Evolutionary conservation across 805 yeast genomes (phyloP).

Genomic region (Spathaspora passalidarum): DNA sequence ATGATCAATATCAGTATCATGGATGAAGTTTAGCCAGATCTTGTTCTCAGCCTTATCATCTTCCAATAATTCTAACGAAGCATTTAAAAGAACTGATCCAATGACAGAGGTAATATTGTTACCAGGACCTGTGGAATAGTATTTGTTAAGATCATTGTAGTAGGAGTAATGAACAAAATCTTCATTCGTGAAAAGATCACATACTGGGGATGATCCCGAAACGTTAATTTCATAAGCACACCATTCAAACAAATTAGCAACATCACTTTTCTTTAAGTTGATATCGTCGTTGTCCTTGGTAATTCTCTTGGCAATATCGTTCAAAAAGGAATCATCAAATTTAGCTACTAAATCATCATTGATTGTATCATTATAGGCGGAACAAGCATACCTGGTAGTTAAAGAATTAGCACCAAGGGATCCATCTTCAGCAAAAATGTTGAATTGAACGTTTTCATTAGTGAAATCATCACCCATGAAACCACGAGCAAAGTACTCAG

Average conservation of each 20-base stretch:
- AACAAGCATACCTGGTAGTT: constrained; percentile 45
- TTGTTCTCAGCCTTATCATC: constrained; percentile 37
- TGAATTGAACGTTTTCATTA: constrained; percentile 14
- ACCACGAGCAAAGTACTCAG: constrained; percentile 51
- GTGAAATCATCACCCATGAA: constrained; percentile 45
- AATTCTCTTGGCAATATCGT: constrained; percentile 53
- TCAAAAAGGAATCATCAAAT: constrained; percentile 40
- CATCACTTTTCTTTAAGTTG: constrained; percentile 48
- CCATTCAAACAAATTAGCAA: constrained; percentile 47
- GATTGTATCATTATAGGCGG: constrained; percentile 28
- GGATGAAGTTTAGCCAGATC: constrained; percentile 64
- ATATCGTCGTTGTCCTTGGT: constrained; percentile 50
- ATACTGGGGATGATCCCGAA: constrained; percentile 59
- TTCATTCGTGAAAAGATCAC: constrained; percentile 58
- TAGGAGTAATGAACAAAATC: constrained; percentile 64
- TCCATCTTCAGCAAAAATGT: constrained; percentile 42
- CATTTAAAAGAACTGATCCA: constrained; percentile 51
- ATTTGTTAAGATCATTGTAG: constrained; percentile 52
- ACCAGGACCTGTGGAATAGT: constrained; percentile 61
- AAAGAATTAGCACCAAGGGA: constrained; percentile 51
- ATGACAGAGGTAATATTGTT: constrained; percentile 50
- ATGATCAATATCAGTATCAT: constrained; percentile 61
- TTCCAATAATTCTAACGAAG: constrained; percentile 43
- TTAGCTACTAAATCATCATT: constrained; percentile 19
- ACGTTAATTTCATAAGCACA: constrained; percentile 75